These are phyloP conservation scores for Botryotinia narcissicola DNA, from an alignment of 2,329 filamentous ascomycete genomes.

Conservation along the genomic window DNA sequence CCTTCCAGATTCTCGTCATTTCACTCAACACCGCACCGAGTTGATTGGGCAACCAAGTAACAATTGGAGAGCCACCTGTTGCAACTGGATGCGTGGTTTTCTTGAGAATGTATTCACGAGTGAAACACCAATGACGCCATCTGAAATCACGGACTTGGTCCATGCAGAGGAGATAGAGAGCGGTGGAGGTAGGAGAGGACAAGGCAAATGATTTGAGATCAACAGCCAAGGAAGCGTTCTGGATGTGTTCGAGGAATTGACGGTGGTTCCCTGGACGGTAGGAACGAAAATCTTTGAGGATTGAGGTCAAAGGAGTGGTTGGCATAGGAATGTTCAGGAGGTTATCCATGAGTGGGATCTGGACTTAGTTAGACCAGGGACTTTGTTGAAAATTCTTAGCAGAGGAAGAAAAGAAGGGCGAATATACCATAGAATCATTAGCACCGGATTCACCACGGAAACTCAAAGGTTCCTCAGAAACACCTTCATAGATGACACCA, in stretches of 20 bases:
- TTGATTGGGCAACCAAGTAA: constrained; percentile 83
- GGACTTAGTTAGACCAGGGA: not conserved
- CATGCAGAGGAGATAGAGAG: constrained; percentile 63
- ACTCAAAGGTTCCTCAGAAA: constrained; percentile 69
- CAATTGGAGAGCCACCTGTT: constrained; percentile 77
- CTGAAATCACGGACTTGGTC: constrained; percentile 78
- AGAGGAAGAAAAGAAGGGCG: not conserved
- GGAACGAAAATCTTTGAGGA: constrained; percentile 82
- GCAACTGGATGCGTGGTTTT: constrained; percentile 73
- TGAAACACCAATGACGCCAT: constrained; percentile 85
- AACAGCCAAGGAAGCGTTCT: constrained; percentile 47
- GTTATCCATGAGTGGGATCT: constrained; percentile 84
- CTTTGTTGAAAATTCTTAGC: not conserved
- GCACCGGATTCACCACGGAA: constrained; percentile 93
- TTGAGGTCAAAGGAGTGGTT: constrained; percentile 80
- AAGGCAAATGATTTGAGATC: constrained; percentile 60
- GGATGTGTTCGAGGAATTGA: constrained; percentile 74
- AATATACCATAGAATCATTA: constrained; percentile 79
- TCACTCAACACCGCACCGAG: constrained; percentile 69
- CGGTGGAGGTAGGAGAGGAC: constrained; percentile 51
- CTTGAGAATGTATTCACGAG: constrained; percentile 80
- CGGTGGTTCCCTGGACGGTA: constrained; percentile 90
- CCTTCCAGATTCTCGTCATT: constrained; percentile 57
- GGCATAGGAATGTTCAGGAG: constrained; percentile 86
- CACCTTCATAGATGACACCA: constrained; percentile 85